Conservation (phyloP, 2,329 filamentous ascomycete species). For the Dothistroma pini region DNA sequence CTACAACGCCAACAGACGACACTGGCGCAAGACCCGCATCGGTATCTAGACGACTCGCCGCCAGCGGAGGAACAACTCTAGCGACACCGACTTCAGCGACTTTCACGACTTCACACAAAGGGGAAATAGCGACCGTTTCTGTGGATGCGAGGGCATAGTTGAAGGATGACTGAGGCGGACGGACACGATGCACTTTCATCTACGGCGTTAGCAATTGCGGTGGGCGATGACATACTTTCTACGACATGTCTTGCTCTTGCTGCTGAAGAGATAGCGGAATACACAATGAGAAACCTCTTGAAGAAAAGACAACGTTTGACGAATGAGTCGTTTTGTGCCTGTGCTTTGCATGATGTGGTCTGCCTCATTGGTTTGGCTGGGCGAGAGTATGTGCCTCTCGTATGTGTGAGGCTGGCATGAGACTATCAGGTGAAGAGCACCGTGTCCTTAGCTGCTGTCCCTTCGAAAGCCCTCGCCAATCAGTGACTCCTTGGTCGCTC, state of each 20-base stretch:
- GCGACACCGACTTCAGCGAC: constrained; percentile 13
- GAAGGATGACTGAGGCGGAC: constrained; percentile 15
- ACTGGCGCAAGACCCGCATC: constrained; percentile 99
- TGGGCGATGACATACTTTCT: constrained; percentile 16
- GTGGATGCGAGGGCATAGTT: constrained; percentile 12
- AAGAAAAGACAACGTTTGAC: constrained; percentile 11
- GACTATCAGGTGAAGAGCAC: no score
- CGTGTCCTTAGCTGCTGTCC: no score
- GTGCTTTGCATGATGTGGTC: not conserved
- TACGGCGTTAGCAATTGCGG: constrained; percentile 18
- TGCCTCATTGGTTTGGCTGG: not conserved
- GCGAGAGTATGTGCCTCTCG: not conserved
- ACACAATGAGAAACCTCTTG: constrained; percentile 25
- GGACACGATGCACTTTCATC: constrained; percentile 3
- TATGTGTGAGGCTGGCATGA: not conserved
- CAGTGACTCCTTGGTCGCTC: no score
- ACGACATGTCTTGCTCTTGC: constrained; percentile 12
- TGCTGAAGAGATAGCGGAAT: constrained; percentile 22
- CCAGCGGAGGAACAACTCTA: constrained; percentile 7
- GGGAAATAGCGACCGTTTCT: constrained; percentile 9
- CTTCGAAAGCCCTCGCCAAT: no score
- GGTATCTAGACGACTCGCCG: constrained; percentile 76
- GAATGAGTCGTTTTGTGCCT: not conserved
- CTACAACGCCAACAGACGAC: constrained; percentile 99
- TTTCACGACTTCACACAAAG: not conserved